Evolutionary conservation across 768 basidiomycete genomes (phyloP).

Genomic region (Sporobolomyces roseus): DNA sequence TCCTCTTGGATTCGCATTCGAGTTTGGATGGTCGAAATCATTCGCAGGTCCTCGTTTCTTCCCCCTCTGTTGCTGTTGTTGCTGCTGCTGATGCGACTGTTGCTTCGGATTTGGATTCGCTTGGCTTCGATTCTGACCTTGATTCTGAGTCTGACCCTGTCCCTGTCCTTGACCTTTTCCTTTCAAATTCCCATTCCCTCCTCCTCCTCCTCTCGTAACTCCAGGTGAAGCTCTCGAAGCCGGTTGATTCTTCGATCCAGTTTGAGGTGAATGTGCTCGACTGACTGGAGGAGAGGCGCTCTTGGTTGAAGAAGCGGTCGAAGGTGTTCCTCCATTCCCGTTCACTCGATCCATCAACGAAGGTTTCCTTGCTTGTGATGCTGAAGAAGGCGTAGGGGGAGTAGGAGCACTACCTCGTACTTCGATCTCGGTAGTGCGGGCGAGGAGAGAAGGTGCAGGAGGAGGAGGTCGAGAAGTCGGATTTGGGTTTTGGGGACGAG

Average conservation of each 20-base stretch:
- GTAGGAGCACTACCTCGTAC: slow-evolving; percentile 3
- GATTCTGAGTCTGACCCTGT: background rate
- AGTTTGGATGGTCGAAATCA: background rate
- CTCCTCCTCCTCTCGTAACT: background rate
- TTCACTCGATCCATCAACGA: slow-evolving; percentile 1
- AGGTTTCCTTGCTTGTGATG: background rate
- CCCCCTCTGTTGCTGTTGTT: background rate
- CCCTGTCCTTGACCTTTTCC: background rate
- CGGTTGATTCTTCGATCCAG: background rate
- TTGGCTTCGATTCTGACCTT: background rate
- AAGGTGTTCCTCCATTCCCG: background rate
- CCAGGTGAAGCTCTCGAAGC: background rate
- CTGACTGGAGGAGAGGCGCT: background rate
- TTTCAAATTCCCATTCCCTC: background rate
- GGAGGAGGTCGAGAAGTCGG: background rate
- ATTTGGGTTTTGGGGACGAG: background rate
- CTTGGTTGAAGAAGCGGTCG: background rate
- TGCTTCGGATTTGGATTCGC: background rate
- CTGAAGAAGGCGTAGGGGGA: background rate
- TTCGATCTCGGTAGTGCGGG: slow-evolving; percentile 12
- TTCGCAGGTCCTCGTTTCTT: slow-evolving; percentile 1
- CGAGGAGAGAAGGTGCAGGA: slow-evolving; percentile 4
- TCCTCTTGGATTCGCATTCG: background rate
- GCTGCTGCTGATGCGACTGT: background rate
- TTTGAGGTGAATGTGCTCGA: background rate